These are phyloP conservation scores for Aaosphaeria pasadenensis DNA, from an alignment of 2,329 filamentous ascomycete species.

Conservation along the genomic window DNA sequence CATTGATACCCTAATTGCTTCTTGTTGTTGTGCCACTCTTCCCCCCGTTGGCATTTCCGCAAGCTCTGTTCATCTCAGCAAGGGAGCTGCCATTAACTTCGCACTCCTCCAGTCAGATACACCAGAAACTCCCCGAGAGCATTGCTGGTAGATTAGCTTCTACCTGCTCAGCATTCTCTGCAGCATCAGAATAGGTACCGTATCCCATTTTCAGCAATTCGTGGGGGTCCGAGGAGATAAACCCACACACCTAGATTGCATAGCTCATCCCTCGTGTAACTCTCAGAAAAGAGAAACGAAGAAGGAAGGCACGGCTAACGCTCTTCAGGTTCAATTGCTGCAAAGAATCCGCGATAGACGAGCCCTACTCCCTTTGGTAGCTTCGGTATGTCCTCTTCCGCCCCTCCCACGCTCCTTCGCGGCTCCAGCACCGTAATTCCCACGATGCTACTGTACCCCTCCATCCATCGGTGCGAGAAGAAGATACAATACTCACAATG, in stretches of 20 bases:
- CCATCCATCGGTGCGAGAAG: background rate
- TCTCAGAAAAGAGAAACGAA: too few species aligned
- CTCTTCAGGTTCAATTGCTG: too few species aligned
- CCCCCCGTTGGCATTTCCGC: background rate
- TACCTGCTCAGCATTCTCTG: slow-evolving; percentile 12
- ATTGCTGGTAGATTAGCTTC: slow-evolving; percentile 35
- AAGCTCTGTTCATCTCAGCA: slow-evolving; percentile 11
- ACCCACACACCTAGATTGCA: too few species aligned
- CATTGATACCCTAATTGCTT: too few species aligned
- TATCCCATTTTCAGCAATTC: background rate
- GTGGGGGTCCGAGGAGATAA: too few species aligned
- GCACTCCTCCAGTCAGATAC: slow-evolving; percentile 14
- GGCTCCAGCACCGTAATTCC: too few species aligned
- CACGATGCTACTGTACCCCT: background rate
- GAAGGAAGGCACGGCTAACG: too few species aligned
- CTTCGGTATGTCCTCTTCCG: too few species aligned
- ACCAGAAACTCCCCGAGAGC: slow-evolving; percentile 26
- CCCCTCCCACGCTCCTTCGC: too few species aligned
- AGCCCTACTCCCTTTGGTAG: too few species aligned
- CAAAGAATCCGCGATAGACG: too few species aligned
- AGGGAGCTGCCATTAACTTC: slow-evolving; percentile 28
- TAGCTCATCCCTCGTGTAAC: too few species aligned
- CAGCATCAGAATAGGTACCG: slow-evolving; percentile 6
- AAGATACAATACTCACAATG: slow-evolving; percentile 4
- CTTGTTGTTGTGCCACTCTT: background rate